Conservation (phyloP, 202 grass and related monocot species). For the Alloteropsis angusta region DNA sequence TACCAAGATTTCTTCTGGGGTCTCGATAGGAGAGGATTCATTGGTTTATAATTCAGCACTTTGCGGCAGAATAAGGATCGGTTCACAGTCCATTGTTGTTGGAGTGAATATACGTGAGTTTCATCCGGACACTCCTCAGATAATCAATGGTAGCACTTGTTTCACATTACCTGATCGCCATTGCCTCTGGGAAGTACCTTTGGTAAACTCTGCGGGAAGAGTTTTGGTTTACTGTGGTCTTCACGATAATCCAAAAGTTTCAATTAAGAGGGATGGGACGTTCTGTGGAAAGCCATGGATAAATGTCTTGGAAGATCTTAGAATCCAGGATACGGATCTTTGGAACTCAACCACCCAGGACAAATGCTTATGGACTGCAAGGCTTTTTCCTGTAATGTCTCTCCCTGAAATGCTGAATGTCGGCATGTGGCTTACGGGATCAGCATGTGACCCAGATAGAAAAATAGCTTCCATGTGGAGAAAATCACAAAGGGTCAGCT, state of each 20-base stretch:
- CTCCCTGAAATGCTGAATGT: constrained; percentile 63
- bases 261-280: constrained; percentile 48
- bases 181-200: constrained; percentile 94
- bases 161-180: constrained; percentile 75
- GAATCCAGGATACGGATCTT: constrained; percentile 65
- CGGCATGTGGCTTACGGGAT: constrained; percentile 80
- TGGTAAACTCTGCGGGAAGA: constrained; percentile 54
- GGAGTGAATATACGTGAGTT: constrained; percentile 51
- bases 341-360: constrained; percentile 45
- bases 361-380: constrained; percentile 92
- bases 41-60: constrained; percentile 86
- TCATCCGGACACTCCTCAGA: constrained; percentile 15
- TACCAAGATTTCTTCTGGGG: constrained; percentile 64
- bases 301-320: constrained; percentile 58
- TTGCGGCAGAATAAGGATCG: constrained; percentile 65
- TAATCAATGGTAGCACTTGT: constrained; percentile 9
- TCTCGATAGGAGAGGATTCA: constrained; percentile 77
- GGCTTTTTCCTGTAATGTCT: constrained; percentile 59
- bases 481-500: constrained; percentile 62
- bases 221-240: constrained; percentile 74
- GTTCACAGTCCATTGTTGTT: constrained; percentile 83
- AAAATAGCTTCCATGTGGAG: constrained; percentile 49
- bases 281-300: constrained; percentile 91
- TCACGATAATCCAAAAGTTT: constrained; percentile 83
- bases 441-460: constrained; percentile 25